phyloP scores from a whole-genome alignment of 306 rosid species.

The Begonia masoniana region DNA sequence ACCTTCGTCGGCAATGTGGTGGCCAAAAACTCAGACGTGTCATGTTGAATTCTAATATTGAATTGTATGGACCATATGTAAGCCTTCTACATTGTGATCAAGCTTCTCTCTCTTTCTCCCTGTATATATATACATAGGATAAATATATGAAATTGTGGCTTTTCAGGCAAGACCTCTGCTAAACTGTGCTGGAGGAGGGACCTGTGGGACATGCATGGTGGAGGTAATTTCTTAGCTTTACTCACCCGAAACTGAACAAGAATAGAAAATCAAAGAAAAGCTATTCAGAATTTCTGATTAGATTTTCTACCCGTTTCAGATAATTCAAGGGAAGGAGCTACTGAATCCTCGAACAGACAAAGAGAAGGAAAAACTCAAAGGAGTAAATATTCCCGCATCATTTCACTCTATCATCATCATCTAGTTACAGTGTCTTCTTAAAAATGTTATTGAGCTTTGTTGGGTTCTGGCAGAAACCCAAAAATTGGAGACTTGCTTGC shows the following conservation, averaged over 20 bases:
- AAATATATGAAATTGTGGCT: background rate
- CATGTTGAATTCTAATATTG: slow-evolving; percentile 70
- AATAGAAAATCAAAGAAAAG: background rate
- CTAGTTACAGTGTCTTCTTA: background rate
- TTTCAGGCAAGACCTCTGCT: slow-evolving; percentile 47
- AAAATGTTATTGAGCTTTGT: background rate
- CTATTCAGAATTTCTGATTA: background rate
- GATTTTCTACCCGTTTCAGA: slow-evolving; percentile 24
- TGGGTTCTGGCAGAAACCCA: slow-evolving; percentile 56
- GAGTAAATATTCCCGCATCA: slow-evolving; percentile 24
- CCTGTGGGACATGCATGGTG: slow-evolving; percentile 85
- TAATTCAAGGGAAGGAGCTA: slow-evolving; percentile 66
- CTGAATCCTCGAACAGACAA: slow-evolving; percentile 64
- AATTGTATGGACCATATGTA: slow-evolving; percentile 84
- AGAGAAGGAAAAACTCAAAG: slow-evolving; percentile 63
- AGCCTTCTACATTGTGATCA: background rate
- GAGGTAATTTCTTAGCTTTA: slow-evolving; percentile 38
- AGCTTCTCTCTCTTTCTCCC: background rate
- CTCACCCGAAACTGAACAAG: slow-evolving; percentile 3
- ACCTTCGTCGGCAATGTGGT: slow-evolving; percentile 53
- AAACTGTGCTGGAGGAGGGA: slow-evolving; percentile 85
- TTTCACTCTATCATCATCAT: background rate
- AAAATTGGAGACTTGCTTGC: slow-evolving; percentile 96
- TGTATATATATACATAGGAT: background rate
- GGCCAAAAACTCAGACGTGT: slow-evolving; percentile 74